Percentiles rank a stretch among this genome's conserved stretches.
phyloP scores from a whole-genome alignment of 768 basidiomycete genomes.

The Trametes coccinea region DNA sequence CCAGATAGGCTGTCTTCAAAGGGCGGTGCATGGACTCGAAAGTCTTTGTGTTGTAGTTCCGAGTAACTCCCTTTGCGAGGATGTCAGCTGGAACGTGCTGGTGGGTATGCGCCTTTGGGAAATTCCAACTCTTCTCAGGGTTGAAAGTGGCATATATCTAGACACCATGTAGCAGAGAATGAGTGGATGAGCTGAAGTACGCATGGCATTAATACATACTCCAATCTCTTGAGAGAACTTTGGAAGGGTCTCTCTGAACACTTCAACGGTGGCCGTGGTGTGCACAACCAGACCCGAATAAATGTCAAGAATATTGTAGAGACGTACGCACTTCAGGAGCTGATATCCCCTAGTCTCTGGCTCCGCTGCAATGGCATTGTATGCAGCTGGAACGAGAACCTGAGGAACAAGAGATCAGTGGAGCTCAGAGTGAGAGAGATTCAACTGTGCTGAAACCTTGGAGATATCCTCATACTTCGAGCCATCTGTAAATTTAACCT shows the following conservation, averaged over 20 bases:
- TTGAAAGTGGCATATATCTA: neutral
- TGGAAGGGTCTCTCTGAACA: neutral
- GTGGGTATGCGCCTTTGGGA: slow-evolving; percentile 12
- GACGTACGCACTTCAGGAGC: slow-evolving; percentile 32
- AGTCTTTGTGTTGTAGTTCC: slow-evolving; percentile 7
- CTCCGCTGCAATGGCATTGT: neutral
- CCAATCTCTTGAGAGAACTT: neutral
- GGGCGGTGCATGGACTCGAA: slow-evolving; percentile 8
- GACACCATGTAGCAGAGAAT: neutral
- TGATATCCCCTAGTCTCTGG: slow-evolving; percentile 22
- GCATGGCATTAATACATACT: neutral
- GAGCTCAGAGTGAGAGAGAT: neutral
- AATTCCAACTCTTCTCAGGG: slow-evolving; percentile 11
- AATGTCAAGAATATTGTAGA: slow-evolving; percentile 35
- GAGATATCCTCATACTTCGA: slow-evolving; percentile 5
- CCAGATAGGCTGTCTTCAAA: neutral
- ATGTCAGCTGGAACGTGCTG: slow-evolving; percentile 11
- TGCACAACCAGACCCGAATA: slow-evolving; percentile 35
- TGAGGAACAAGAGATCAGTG: neutral
- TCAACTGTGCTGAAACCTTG: neutral
- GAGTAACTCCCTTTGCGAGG: neutral
- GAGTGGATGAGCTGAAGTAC: neutral
- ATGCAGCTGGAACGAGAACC: neutral
- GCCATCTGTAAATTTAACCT: slow-evolving; percentile 1
- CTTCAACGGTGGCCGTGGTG: slow-evolving; percentile 25